Evolutionary conservation across 179 eudicot genomes (phyloP).

Genomic region (Nepenthes alata): DNA sequence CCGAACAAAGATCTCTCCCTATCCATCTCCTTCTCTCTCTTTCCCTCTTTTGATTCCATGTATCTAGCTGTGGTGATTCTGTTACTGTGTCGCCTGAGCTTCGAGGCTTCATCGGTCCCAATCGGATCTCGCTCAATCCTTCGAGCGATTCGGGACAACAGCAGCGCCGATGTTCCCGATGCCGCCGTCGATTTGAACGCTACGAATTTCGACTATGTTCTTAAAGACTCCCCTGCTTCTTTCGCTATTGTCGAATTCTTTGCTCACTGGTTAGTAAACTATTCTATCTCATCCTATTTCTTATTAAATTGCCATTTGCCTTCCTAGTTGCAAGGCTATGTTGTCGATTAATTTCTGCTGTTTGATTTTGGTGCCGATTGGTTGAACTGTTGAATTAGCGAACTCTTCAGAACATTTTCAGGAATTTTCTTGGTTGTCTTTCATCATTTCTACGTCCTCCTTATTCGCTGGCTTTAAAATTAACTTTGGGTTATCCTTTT

Average conservation of each 20-base stretch:
- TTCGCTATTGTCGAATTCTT: conserved; percentile 77
- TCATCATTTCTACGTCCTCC: too few relatives aligned
- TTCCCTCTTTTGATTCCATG: conserved; percentile 9
- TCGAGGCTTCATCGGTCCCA: conserved; percentile 14
- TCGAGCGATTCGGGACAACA: conserved; percentile 20
- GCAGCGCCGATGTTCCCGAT: conserved; percentile 13
- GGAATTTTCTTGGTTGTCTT: too few relatives aligned
- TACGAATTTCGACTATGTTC: conserved; percentile 55
- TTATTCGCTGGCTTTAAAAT: too few relatives aligned
- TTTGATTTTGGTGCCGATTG: background rate
- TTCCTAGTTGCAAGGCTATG: background rate
- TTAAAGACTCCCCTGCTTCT: conserved; percentile 54
- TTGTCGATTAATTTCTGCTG: background rate
- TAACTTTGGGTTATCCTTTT: too few relatives aligned
- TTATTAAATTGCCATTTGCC: background rate
- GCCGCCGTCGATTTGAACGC: conserved; percentile 62
- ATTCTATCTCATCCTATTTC: background rate
- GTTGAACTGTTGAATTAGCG: too few relatives aligned
- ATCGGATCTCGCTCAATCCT: conserved; percentile 65
- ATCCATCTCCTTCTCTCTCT: background rate
- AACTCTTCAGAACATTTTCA: too few relatives aligned
- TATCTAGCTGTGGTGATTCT: conserved; percentile 9
- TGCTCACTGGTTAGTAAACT: conserved; percentile 61
- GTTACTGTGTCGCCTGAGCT: conserved; percentile 7
- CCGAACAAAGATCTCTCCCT: background rate